Evolutionary conservation across 2,329 filamentous ascomycete genomes (phyloP), one percentile per base, ranked within the genome.

Genomic region (Pyrenophora seminiperda): DNA sequence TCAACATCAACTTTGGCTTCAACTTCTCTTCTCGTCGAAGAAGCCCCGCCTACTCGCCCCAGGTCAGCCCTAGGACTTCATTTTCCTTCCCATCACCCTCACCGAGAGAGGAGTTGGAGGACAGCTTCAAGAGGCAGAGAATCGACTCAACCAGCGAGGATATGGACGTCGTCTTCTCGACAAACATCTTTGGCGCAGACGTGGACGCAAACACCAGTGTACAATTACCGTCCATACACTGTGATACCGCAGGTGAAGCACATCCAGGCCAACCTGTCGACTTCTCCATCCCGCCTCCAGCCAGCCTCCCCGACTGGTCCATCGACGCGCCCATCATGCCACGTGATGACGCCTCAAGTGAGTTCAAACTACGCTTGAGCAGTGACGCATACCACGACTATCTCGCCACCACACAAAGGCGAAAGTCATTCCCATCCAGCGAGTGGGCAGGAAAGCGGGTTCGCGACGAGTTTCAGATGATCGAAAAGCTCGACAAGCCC

Each of bases 1-100:
- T 59, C 50, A 54, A 56, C 39, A 45, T 41, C 29, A 45, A 47
- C 38, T 59, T 59, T 32, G 52, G 47, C 41, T 59, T 59, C 22
- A 34, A 31, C 7, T 41, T 36, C 7, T 41, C 47, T 1, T 54
- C 53, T 10, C 38, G 43, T 13, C 37, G 50, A 7, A 47, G 20
- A 15, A 38, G 38, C 11, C 51, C 39, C 19, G 53, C 54, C n/a
- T 38, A 36, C 14, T 54, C 56, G 34, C 56, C 53, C 3, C 44
- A 48, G 19, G 41, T 59, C 27, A 59, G 56, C 29, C 56, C 56
- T 9, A 41, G 56, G 17, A 52, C 56, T 3, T 56, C 53, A 17
- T 46, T 58, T 20, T 56, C 49, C 3, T 50, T 37, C 2, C 42
- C 40, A 6, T 50, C 38, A 1, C 27, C 19, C 19, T 46, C 50